These are phyloP conservation scores for Leptomonas pyrrhocoris DNA, from an alignment of 208 protist genomes.

Conservation along the genomic window DNA sequence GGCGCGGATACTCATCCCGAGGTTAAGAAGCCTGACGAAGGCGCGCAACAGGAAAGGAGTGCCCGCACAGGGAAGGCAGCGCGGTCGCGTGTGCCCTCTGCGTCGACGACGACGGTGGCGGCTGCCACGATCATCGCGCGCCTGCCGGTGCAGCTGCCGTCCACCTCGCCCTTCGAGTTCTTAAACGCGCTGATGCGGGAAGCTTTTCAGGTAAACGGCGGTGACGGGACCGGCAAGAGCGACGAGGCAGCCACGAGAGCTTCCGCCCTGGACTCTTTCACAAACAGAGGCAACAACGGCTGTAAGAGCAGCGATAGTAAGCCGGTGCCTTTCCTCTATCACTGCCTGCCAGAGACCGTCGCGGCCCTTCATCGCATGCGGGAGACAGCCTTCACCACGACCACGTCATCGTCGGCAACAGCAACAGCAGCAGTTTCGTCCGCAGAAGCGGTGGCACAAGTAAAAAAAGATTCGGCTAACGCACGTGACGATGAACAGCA, in stretches of 20 bases:
- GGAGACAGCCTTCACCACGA: neutral
- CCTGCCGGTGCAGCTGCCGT: constrained; percentile 28
- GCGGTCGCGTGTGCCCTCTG: neutral
- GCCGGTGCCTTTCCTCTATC: constrained; percentile 7
- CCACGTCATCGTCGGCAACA: neutral
- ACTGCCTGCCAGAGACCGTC: constrained; percentile 37
- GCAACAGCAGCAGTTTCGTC: neutral
- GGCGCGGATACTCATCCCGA: neutral
- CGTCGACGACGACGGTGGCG: neutral
- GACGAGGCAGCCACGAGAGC: neutral
- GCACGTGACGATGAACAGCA: neutral
- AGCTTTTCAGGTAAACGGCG: constrained; percentile 23
- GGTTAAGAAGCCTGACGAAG: neutral
- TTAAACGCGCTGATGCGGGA: constrained; percentile 20
- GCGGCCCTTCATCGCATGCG: constrained; percentile 35
- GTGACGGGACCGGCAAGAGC: neutral
- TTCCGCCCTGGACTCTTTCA: neutral
- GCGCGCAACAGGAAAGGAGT: neutral
- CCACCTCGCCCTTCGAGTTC: constrained; percentile 11
- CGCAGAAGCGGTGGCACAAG: neutral
- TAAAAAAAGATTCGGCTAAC: too few species aligned
- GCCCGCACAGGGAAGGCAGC: neutral
- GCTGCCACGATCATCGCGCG: constrained; percentile 23
- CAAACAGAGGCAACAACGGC: neutral
- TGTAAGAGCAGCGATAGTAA: constrained; percentile 6